Conservation (phyloP, 139 green algal species). For the Limnomonas spitsbergensis region DNA sequence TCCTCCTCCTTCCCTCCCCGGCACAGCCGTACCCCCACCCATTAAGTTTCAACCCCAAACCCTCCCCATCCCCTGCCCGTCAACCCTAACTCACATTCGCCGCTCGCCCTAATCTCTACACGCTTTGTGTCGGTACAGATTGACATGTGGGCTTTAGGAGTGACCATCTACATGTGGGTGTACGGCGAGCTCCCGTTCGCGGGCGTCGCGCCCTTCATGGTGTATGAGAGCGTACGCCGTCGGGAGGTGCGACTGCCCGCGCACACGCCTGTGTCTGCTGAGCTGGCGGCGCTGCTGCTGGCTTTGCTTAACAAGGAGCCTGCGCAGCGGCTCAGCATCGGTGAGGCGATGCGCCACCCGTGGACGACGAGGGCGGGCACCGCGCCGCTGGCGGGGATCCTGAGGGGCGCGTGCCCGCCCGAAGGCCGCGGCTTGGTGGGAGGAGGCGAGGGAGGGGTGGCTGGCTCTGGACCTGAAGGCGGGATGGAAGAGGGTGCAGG, state of each 20-base stretch:
- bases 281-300: conserved; percentile 24
- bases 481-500: conserved; percentile 22
- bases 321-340: conserved; percentile 31
- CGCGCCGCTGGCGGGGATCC: conserved; percentile 17
- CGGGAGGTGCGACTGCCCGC: conserved; percentile 19
- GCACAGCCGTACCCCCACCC: too few relatives aligned
- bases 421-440: neutral
- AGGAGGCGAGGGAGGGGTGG: neutral
- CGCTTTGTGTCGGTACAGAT: conserved; percentile 38
- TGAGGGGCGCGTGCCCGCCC: neutral
- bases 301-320: conserved; percentile 44
- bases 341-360: conserved; percentile 15
- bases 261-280: conserved; percentile 1
- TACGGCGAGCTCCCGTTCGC: conserved; percentile 56
- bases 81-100: too few relatives aligned
- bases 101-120: too few relatives aligned
- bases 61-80: too few relatives aligned
- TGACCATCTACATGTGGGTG: conserved; percentile 54
- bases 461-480: neutral
- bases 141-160: conserved; percentile 60
- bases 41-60: too few relatives aligned
- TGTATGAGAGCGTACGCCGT: conserved; percentile 48
- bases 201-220: conserved; percentile 39
- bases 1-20: too few relatives aligned
- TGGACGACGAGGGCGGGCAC: conserved; percentile 34